phyloP scores from a whole-genome alignment of 108 stramenopile genomes.

The Cyclotella atomus region DNA sequence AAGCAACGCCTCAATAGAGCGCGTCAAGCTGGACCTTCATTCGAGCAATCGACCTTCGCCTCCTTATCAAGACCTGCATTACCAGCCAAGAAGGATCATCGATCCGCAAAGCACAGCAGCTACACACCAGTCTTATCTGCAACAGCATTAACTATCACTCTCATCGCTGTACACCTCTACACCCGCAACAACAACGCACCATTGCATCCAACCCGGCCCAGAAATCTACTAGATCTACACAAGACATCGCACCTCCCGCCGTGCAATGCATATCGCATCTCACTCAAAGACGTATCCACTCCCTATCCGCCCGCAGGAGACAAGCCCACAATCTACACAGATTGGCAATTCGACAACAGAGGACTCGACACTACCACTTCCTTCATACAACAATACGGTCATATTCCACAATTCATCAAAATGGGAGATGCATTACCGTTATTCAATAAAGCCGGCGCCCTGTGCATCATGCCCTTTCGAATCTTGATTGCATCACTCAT shows the following conservation, averaged over 20 bases:
- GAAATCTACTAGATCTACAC: background rate
- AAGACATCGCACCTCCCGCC: background rate
- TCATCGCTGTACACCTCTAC: background rate
- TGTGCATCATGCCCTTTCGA: background rate
- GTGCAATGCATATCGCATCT: background rate
- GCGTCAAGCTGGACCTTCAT: background rate
- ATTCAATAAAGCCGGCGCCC: background rate
- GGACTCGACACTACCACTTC: background rate
- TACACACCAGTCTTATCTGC: background rate
- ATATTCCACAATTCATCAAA: background rate
- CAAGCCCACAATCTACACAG: conserved; percentile 1
- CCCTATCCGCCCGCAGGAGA: background rate
- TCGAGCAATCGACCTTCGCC: background rate
- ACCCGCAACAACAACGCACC: background rate
- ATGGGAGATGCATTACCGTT: conserved; percentile 4
- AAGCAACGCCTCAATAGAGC: background rate
- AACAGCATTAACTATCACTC: background rate
- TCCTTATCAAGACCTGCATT: background rate
- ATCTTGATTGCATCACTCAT: background rate
- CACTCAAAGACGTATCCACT: background rate
- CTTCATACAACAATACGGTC: background rate
- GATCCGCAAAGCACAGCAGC: background rate
- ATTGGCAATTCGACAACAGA: background rate
- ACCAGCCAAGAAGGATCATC: background rate
- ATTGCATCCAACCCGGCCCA: background rate